Percentiles rank a stretch among this genome's conserved stretches.
phyloP scores from a whole-genome alignment of 2,329 filamentous ascomycete genomes.

The Bretziella fagacearum region DNA sequence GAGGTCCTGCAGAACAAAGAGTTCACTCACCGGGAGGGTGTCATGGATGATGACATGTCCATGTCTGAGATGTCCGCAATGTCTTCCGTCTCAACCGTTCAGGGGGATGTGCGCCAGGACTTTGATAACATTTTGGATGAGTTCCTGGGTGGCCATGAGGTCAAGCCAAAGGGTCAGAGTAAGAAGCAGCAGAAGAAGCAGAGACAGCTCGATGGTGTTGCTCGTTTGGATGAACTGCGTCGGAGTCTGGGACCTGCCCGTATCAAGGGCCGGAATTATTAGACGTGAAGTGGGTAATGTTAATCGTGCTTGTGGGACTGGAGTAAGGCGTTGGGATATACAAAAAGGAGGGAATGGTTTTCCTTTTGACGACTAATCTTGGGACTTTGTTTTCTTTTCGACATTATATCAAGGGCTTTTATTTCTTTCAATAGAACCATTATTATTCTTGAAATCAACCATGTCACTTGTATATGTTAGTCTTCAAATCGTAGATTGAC shows the following conservation, averaged over 20 bases:
- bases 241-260: slow-evolving; percentile 61
- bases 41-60: slow-evolving; percentile 30
- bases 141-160: slow-evolving; percentile 47
- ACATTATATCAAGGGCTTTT: no score
- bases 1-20: slow-evolving; percentile 68
- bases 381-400: no score
- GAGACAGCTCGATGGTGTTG: slow-evolving; percentile 62
- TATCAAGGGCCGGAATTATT: slow-evolving; percentile 25
- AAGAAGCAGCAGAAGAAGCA: slow-evolving; percentile 71
- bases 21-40: slow-evolving; percentile 31
- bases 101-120: slow-evolving; percentile 52
- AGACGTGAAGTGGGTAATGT: not conserved
- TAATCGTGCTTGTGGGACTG: not conserved
- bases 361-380: not conserved
- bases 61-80: slow-evolving; percentile 41
- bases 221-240: slow-evolving; percentile 82
- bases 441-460: not conserved
- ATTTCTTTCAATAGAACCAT: no score
- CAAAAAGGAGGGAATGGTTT: slow-evolving; percentile 4
- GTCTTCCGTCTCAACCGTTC: slow-evolving; percentile 48
- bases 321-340: slow-evolving; percentile 7
- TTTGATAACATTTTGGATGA: slow-evolving; percentile 89
- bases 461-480: not conserved
- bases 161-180: slow-evolving; percentile 38
- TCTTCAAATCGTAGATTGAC: no score